phyloP scores from a whole-genome alignment of 2,329 filamentous ascomycete species.

The Xylariaceae sp. region DNA sequence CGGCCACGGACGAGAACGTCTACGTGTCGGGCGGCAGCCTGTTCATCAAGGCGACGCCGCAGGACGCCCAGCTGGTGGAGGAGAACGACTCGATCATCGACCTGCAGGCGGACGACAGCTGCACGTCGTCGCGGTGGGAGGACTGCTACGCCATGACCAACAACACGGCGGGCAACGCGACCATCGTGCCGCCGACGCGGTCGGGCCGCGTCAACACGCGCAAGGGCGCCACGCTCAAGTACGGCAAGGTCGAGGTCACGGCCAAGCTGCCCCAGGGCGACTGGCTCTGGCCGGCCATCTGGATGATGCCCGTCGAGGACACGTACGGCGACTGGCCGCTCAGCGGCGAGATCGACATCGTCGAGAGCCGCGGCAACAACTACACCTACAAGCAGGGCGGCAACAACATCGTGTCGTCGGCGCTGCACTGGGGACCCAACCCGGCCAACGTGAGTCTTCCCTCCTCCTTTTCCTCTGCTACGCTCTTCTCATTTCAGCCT shows the following conservation, averaged over 20 bases:
- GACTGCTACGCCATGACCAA: conserved; percentile 69
- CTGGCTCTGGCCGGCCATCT: conserved; percentile 90
- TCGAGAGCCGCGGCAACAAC: conserved; percentile 77
- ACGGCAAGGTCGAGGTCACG: conserved; percentile 72
- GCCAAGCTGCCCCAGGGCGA: conserved; percentile 71
- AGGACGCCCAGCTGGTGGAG: conserved; percentile 59
- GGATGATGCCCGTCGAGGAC: conserved; percentile 71
- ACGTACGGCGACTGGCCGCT: conserved; percentile 71
- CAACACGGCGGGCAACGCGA: conserved; percentile 59
- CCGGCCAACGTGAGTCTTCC: conserved; percentile 36
- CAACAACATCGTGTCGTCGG: conserved; percentile 71
- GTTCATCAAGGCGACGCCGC: conserved; percentile 69
- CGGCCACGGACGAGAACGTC: conserved; percentile 63
- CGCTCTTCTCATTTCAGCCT: no score
- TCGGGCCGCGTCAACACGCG: conserved; percentile 74
- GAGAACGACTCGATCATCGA: conserved; percentile 62
- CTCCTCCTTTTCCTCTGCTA: no score
- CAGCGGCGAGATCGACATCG: conserved; percentile 79
- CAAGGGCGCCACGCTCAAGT: conserved; percentile 64
- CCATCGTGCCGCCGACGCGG: conserved; percentile 68
- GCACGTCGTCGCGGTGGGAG: conserved; percentile 51
- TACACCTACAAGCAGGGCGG: conserved; percentile 68
- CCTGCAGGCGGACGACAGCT: conserved; percentile 57
- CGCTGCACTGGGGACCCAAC: conserved; percentile 77
- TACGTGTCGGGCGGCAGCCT: conserved; percentile 63